Evolutionary conservation across 805 yeast species (phyloP).

Genomic region (Lachancea mirantina): DNA sequence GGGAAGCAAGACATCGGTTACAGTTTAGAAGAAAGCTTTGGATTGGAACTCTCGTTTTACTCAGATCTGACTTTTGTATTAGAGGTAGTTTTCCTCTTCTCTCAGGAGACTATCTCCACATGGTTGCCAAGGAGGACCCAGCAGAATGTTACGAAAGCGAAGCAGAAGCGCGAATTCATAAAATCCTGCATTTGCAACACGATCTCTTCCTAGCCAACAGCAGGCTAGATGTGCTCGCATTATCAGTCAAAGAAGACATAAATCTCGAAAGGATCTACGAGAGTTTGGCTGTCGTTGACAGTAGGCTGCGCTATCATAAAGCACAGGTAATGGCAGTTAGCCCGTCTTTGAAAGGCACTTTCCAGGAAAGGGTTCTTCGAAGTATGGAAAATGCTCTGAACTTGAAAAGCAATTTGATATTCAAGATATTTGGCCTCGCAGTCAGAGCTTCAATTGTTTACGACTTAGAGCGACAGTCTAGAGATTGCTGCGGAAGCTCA

Average conservation of each 20-base stretch:
- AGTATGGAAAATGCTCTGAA: conserved; percentile 5
- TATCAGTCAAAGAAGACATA: conserved; percentile 1
- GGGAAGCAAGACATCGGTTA: background rate
- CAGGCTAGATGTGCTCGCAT: conserved; percentile 4
- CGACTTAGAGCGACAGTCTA: conserved; percentile 3
- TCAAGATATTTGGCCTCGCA: conserved; percentile 4
- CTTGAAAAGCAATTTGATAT: conserved; percentile 3
- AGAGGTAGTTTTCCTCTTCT: conserved; percentile 6
- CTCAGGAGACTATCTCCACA: conserved; percentile 2
- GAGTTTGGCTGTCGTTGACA: background rate
- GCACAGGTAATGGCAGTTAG: background rate
- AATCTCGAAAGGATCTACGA: conserved; percentile 6
- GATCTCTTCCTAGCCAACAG: conserved; percentile 3
- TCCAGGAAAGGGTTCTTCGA: background rate
- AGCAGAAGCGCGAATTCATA: conserved; percentile 3
- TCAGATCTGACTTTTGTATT: conserved; percentile 5
- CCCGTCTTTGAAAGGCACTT: conserved; percentile 1
- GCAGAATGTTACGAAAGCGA: conserved; percentile 2
- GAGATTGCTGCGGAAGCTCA: background rate
- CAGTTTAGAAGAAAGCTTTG: conserved; percentile 7
- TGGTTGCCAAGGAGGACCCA: conserved; percentile 1
- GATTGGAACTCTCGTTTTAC: conserved; percentile 5
- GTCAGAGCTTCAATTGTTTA: conserved; percentile 5
- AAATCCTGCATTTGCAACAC: conserved; percentile 4
- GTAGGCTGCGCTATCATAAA: conserved; percentile 2